A percentile compares a stretch with the other conserved stretches of the same genome.
Evolutionary conservation across 2,329 filamentous ascomycete species (phyloP).

Genomic region (Fusarium temperatum): DNA sequence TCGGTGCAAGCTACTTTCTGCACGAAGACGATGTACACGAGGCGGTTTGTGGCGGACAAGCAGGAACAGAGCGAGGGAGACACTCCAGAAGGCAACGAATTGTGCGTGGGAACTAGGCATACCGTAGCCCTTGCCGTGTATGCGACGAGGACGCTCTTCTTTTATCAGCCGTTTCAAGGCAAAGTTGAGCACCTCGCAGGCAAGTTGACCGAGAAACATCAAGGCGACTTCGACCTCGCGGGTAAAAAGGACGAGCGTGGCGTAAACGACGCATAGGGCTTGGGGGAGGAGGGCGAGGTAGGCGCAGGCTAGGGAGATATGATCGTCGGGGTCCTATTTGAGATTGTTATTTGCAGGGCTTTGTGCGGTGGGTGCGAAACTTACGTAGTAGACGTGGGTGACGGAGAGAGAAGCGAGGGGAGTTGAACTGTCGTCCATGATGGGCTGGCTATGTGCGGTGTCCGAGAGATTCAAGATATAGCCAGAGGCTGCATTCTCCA

Average conservation of each 20-base stretch:
- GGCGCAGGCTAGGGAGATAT: constrained; percentile 85
- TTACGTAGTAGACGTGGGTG: constrained; percentile 95
- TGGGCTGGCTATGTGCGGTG: constrained; percentile 8
- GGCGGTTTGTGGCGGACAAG: constrained; percentile 78
- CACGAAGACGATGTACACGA: constrained; percentile 34
- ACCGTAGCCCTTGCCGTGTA: constrained; percentile 92
- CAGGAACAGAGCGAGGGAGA: constrained; percentile 86
- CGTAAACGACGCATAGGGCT: constrained; percentile 88
- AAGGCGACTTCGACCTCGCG: constrained; percentile 89
- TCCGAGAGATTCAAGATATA: background rate
- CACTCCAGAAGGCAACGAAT: constrained; percentile 90
- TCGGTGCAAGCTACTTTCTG: constrained; percentile 34
- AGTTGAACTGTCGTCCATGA: constrained; percentile 43
- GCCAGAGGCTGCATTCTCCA: constrained; percentile 14
- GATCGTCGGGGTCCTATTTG: constrained; percentile 83
- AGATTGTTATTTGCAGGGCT: background rate
- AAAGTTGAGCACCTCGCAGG: constrained; percentile 92
- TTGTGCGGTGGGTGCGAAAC: constrained; percentile 42
- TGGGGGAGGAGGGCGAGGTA: constrained; percentile 96
- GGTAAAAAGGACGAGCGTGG: constrained; percentile 87
- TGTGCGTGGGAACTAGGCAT: constrained; percentile 97
- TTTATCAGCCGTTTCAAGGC: constrained; percentile 88
- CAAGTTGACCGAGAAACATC: constrained; percentile 91
- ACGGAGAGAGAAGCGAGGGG: constrained; percentile 89
- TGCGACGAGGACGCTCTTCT: constrained; percentile 85